phyloP scores from a whole-genome alignment of 2,329 filamentous ascomycete genomes.

The Aspergillus tanneri region DNA sequence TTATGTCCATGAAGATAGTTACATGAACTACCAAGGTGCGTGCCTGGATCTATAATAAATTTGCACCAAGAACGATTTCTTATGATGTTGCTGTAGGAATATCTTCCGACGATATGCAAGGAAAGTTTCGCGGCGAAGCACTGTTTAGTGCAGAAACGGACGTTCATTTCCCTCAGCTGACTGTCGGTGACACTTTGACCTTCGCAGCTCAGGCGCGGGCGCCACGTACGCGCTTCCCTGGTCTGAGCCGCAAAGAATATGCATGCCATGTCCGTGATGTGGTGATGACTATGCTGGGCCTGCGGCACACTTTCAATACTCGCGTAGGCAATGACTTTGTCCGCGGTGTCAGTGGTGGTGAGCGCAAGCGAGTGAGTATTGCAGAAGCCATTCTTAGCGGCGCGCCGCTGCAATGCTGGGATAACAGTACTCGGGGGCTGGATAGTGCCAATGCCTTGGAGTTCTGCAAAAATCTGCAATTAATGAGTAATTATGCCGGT shows the following conservation, averaged over 20 bases:
- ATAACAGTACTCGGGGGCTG: not conserved
- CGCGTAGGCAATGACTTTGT: not conserved
- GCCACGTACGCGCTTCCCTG: not conserved
- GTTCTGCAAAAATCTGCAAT: not conserved
- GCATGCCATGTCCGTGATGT: not conserved
- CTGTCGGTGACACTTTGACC: not conserved
- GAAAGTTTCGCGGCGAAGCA: not conserved
- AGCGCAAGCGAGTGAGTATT: conserved; percentile 56
- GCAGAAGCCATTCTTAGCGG: conserved; percentile 35
- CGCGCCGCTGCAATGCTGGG: not conserved
- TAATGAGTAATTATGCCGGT: not conserved
- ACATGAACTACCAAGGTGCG: not conserved
- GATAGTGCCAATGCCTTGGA: not conserved
- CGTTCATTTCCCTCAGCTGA: not conserved
- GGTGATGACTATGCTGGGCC: not conserved
- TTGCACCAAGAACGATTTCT: not conserved
- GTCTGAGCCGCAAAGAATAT: not conserved
- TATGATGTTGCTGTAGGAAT: not conserved
- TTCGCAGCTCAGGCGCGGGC: not conserved
- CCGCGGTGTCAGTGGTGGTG: not conserved
- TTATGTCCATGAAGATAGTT: conserved; percentile 63
- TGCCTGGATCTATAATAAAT: not conserved
- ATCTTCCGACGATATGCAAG: not conserved
- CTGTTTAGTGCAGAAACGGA: not conserved
- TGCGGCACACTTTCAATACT: not conserved